A percentile compares a stretch with the other conserved stretches of the same genome.
phyloP scores from a whole-genome alignment of 495 filamentous ascomycete species.

The Penicillium alfredii region DNA sequence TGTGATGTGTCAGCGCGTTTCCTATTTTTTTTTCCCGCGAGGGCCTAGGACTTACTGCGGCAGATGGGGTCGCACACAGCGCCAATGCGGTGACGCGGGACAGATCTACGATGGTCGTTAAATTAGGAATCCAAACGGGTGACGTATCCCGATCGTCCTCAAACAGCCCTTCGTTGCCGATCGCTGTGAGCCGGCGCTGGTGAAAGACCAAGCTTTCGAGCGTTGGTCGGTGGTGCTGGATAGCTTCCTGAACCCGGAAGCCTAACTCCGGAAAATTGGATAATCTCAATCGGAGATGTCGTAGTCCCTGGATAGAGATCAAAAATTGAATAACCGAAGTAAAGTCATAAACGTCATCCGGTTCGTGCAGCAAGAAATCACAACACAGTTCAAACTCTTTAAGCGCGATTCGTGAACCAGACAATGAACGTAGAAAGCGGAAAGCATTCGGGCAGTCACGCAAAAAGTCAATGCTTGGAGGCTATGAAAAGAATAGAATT shows the following conservation, averaged over 20 bases:
- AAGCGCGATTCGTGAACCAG: neutral
- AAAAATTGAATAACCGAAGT: neutral
- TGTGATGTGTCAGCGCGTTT: neutral
- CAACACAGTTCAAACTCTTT: neutral
- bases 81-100: conserved; percentile 3
- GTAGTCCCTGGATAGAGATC: neutral
- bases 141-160: conserved; percentile 2
- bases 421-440: neutral
- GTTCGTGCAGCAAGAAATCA: neutral
- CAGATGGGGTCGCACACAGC: conserved; percentile 1
- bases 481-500: neutral
- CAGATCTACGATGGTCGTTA: neutral
- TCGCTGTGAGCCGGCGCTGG: conserved; percentile 2
- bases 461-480: neutral
- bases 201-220: conserved; percentile 9
- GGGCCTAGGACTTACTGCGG: neutral
- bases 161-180: conserved; percentile 7
- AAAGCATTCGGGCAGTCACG: neutral
- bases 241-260: neutral
- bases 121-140: neutral
- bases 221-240: conserved; percentile 3
- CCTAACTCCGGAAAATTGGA: conserved; percentile 1
- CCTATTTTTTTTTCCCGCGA: neutral
- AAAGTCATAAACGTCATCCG: neutral
- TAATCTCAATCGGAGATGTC: conserved; percentile 3